phyloP scores from a whole-genome alignment of 305 asterid species.

The Fraxinus sp. region DNA sequence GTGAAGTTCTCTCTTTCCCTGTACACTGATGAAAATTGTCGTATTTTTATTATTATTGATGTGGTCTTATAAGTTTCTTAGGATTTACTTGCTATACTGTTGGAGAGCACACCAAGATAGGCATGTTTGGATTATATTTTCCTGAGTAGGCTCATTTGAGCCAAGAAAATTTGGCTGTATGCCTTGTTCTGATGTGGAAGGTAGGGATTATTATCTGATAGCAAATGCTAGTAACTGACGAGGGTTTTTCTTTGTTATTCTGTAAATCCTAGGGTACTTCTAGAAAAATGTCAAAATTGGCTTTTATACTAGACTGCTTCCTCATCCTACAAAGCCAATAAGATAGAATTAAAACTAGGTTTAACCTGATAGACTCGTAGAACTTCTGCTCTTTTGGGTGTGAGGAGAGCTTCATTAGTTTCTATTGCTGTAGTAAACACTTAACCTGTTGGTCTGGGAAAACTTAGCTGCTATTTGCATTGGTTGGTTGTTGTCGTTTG shows the following conservation, averaged over 20 bases:
- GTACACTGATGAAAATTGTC: neutral
- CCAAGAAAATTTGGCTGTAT: neutral
- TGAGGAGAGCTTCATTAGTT: neutral
- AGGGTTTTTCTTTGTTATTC: neutral
- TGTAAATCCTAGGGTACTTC: neutral
- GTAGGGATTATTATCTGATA: neutral
- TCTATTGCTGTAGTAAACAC: neutral
- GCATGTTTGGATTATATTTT: neutral
- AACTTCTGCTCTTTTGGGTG: neutral
- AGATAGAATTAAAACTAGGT: neutral
- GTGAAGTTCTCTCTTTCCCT: constrained; percentile 14
- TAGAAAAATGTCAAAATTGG: neutral
- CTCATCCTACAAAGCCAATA: neutral
- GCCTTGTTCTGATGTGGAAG: neutral
- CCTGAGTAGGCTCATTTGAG: neutral
- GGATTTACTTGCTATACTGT: neutral
- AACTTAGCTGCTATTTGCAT: neutral
- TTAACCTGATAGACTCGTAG: constrained; percentile 8
- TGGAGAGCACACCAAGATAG: neutral
- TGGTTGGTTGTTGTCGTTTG: neutral
- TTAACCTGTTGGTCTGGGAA: neutral
- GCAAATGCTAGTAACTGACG: neutral
- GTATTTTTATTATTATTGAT: neutral
- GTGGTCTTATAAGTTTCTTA: constrained; percentile 8
- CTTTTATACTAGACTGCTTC: neutral